Evolutionary conservation across 345 rosid genomes (phyloP), one percentile per base, ranked within the genome.

Genomic region (Trapa incisa): DNA sequence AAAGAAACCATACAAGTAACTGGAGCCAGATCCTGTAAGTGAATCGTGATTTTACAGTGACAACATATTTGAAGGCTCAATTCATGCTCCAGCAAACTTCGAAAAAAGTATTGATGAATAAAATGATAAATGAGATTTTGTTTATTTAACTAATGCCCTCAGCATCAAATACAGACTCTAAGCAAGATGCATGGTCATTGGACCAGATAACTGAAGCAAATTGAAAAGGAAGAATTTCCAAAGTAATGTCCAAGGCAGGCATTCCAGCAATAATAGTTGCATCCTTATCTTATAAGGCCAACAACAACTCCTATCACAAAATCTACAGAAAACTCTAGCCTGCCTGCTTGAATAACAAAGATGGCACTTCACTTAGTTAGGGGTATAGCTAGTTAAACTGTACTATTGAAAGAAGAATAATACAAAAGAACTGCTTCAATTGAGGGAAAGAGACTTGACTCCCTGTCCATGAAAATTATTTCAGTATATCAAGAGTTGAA

Each of bases 1-100:
- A 62, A 91, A 91, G 79, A 95, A 95, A 16, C 99, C 97, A 66
- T 95, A 95, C 41, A 91, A 80, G 70, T 95, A 95, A 71, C 92
- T 85, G 29, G 99, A 95, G 16, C 99, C 97, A 79, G 97, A 89
- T 50, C 97, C 99, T 95, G 80, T 29, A 73, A 67, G 56, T 47
- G 61, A 57, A 57, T 42, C 37, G 39, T 61, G 12, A 39, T 60
- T 36, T 43, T 29, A 52, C 60, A 63, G 22, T 5, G 22, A 64
- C 43, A 77, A 10, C 37, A 56, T 45, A 39, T 65, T 48, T 37
- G 61, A 32, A 39, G 32, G 70, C 56, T 14, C 11, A 39, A 7
- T n/a, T 54, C 9, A 6, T 7, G 11, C 6, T 52, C 12, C 60
- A 38, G 32, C 7, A 38, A 16, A 64, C 2, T 33, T 38, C 7